phyloP scores from a whole-genome alignment of 2,329 filamentous ascomycete genomes.

The Calycina marina region DNA sequence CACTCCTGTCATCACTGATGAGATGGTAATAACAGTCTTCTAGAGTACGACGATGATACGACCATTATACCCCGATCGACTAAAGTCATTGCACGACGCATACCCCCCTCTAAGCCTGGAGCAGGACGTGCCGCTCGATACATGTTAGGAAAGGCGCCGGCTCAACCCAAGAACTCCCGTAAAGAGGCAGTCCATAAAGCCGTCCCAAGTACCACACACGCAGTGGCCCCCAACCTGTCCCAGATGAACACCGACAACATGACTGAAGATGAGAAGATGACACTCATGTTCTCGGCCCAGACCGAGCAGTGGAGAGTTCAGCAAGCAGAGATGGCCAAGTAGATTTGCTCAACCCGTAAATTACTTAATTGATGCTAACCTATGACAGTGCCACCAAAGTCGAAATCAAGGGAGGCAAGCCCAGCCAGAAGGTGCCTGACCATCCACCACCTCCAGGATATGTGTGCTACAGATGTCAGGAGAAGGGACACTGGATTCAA shows the following conservation, averaged over 20 bases:
- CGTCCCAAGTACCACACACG: conserved; percentile 34
- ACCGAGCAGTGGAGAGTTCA: conserved; percentile 87
- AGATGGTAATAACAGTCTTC: conserved; percentile 18
- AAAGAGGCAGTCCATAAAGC: conserved; percentile 48
- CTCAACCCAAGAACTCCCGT: conserved; percentile 69
- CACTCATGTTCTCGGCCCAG: conserved; percentile 80
- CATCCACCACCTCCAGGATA: conserved; percentile 89
- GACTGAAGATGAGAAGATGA: conserved; percentile 88
- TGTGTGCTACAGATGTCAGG: conserved; percentile 88
- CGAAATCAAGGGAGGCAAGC: conserved; percentile 27
- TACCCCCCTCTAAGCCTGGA: conserved; percentile 72
- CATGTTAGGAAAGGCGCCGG: conserved; percentile 89
- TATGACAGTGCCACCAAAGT: conserved; percentile 43
- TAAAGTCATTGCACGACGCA: conserved; percentile 75
- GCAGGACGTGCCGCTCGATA: conserved; percentile 87
- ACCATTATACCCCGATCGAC: conserved; percentile 93
- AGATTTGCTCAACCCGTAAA: conserved; percentile 25
- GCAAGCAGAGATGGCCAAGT: conserved; percentile 85
- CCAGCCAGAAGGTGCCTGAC: conserved; percentile 63
- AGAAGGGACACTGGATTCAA: conserved; percentile 99
- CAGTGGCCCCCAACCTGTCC: conserved; percentile 38
- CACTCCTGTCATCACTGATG: not conserved
- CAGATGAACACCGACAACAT: conserved; percentile 59
- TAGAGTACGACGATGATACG: conserved; percentile 96
- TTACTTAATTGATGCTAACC: conserved; percentile 23